Evolutionary conservation across 1,284 basidiomycete genomes (phyloP).

Genomic region (Phlebopus sp.): DNA sequence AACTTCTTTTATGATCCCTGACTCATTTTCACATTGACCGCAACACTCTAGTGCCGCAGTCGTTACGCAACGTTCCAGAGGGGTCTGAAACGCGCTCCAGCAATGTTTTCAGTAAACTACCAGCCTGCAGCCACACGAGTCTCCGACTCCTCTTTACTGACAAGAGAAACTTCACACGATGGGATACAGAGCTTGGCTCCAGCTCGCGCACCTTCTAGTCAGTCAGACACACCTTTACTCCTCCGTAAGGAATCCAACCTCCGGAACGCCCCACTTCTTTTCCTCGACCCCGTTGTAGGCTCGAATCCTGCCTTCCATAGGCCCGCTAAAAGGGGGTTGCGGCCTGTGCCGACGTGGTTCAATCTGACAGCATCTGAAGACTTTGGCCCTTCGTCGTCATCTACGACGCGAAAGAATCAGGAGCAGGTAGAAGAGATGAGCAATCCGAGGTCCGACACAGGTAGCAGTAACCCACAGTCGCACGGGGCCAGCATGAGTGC

Average conservation of each 20-base stretch:
- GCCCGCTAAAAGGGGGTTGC: not conserved
- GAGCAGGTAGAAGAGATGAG: conserved; percentile 1
- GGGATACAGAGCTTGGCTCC: conserved; percentile 1
- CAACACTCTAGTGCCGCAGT: conserved; percentile 44
- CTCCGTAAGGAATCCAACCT: conserved; percentile 1
- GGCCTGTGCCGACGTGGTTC: conserved; percentile 2
- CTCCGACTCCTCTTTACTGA: not conserved
- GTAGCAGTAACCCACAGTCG: not conserved
- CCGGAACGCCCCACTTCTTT: conserved; percentile 17
- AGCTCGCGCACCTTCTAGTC: not conserved
- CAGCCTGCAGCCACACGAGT: conserved; percentile 1
- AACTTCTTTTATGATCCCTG: conserved; percentile 9
- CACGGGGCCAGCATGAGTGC: not conserved
- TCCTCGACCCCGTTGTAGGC: conserved; percentile 31
- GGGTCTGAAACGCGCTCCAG: not conserved
- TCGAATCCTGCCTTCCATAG: conserved; percentile 12
- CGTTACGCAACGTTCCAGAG: conserved; percentile 36
- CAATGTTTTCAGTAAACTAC: conserved; percentile 1
- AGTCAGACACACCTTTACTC: conserved; percentile 1
- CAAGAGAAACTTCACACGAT: not conserved
- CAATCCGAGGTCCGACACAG: not conserved
- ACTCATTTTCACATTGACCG: conserved; percentile 3
- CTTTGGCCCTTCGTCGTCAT: conserved; percentile 5
- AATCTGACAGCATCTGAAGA: not conserved
- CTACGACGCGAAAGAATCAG: conserved; percentile 19